Evolutionary conservation across 2,329 filamentous ascomycete species (phyloP), one percentile per base, ranked within the genome.

Genomic region (Juglanconis sp.): DNA sequence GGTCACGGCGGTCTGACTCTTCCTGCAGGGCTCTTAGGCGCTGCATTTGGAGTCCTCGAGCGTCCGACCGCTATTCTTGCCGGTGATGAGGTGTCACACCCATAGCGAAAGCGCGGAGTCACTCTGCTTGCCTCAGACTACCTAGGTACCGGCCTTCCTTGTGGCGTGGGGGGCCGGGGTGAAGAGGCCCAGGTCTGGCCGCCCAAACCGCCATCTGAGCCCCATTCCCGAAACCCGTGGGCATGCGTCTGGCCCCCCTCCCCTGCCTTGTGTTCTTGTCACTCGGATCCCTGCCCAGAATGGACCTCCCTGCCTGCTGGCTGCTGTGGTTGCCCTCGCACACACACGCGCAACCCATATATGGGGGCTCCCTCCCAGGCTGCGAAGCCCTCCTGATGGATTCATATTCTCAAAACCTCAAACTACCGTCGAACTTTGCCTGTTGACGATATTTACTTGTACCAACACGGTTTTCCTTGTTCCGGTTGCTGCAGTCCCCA

Each of bases 271-370:
- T 24, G 30, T 24, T 36, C 49, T 38, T 53, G 48, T 49, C 42
- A 56, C 34, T 40, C 35, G 32, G 17, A 49, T 48, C 50, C 51
- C 42, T 53, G 55, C 50, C 59, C 47, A 56, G 31, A 36, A 7
- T 30, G 35, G 47, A 30, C 47, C 40, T 46, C 55, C 55, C 55
- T 57, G 55, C 56, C 61, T 51, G 50, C 50, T 46, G 32, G 47
- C 53, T 31, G 51, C 47, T 40, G 36, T 59, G 42, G 47, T 48
- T 48, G 48, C 24, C 47, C 35, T 42, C 54, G 59, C 53, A 63
- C 60, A 60, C 60, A 57, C 61, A 60, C 54, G 53, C 53, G 53
- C 60, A 53, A 60, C 53, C 57, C 61, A 60, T 63, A 63, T 63
- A 63, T 60, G 40, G 57, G 35, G 61, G 44, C 61, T 57, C 57